Evolutionary conservation across 1,284 basidiomycete genomes (phyloP).

Genomic region (Salmacisia buchloeana): DNA sequence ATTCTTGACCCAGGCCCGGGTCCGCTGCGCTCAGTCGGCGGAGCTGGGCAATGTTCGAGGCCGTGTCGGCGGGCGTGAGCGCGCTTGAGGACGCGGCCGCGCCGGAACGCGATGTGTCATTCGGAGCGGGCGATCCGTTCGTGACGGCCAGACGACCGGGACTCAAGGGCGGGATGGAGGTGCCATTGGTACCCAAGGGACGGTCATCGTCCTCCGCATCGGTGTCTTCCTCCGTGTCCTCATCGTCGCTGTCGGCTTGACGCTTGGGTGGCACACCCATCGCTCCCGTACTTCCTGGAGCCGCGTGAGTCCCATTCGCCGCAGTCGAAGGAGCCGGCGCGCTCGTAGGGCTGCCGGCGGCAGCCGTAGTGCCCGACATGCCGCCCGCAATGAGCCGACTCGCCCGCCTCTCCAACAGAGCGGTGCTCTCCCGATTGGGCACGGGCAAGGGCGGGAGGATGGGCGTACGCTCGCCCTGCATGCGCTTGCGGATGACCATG

Average conservation of each 20-base stretch:
- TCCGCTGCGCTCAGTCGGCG: neutral
- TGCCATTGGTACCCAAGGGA: neutral
- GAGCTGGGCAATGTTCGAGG: neutral
- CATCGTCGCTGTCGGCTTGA: neutral
- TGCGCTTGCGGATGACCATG: conserved; percentile 47
- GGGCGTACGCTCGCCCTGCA: conserved; percentile 46
- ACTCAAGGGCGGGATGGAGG: neutral
- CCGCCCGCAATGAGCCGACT: neutral
- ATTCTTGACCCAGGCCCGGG: neutral
- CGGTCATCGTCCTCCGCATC: neutral
- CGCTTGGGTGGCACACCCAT: neutral
- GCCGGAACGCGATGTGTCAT: neutral
- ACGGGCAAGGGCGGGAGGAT: conserved; percentile 43
- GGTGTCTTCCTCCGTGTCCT: neutral
- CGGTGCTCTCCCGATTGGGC: conserved; percentile 19
- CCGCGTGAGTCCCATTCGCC: neutral
- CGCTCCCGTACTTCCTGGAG: neutral
- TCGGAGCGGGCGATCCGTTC: neutral
- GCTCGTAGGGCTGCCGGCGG: neutral
- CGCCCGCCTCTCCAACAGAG: neutral
- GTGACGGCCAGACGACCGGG: neutral
- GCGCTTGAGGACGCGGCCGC: too few species aligned
- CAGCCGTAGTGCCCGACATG: too few species aligned
- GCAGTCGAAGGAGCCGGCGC: neutral
- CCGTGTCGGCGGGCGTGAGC: neutral